A percentile compares a stretch with the other conserved stretches of the same genome.
Conservation (phyloP, 2,329 filamentous ascomycete species). For the Dothidotthia symphoricarpi region DNA sequence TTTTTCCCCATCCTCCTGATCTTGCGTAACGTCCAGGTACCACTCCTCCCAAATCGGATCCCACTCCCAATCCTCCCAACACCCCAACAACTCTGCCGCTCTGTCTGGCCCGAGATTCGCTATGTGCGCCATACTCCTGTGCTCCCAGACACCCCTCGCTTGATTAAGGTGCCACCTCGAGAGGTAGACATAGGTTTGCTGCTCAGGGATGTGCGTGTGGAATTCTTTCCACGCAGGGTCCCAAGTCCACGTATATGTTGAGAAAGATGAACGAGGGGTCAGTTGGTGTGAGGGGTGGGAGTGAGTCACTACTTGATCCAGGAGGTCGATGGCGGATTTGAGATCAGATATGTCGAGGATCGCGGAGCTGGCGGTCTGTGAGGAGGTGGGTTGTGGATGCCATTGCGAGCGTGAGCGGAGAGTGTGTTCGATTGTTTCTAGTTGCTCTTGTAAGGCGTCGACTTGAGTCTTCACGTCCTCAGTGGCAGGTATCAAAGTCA, state of each 20-base stretch:
- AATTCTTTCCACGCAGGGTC: conserved; percentile 16
- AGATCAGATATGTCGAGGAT: conserved; percentile 15
- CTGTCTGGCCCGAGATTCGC: conserved; percentile 6
- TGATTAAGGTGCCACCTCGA: conserved; percentile 12
- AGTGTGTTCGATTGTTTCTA: conserved; percentile 5
- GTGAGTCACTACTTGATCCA: conserved; percentile 7
- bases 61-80: conserved; percentile 24
- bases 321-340: conserved; percentile 8
- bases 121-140: conserved; percentile 5
- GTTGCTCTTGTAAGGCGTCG: background rate
- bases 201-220: conserved; percentile 8
- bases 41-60: conserved; percentile 15
- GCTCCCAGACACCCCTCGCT: conserved; percentile 11
- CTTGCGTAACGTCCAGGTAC: conserved; percentile 10
- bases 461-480: conserved; percentile 2
- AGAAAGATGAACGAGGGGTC: conserved; percentile 5
- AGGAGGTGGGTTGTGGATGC: conserved; percentile 3
- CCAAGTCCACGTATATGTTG: conserved; percentile 13
- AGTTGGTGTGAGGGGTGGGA: background rate
- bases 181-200: conserved; percentile 9
- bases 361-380: background rate
- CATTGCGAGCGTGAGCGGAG: conserved; percentile 8
- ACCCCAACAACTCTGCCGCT: conserved; percentile 10
- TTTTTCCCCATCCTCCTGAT: conserved; percentile 1
- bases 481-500: conserved; percentile 1